These are phyloP conservation scores for Stropharia rugosoannulata DNA, from an alignment of 768 basidiomycete genomes.

Conservation along the genomic window DNA sequence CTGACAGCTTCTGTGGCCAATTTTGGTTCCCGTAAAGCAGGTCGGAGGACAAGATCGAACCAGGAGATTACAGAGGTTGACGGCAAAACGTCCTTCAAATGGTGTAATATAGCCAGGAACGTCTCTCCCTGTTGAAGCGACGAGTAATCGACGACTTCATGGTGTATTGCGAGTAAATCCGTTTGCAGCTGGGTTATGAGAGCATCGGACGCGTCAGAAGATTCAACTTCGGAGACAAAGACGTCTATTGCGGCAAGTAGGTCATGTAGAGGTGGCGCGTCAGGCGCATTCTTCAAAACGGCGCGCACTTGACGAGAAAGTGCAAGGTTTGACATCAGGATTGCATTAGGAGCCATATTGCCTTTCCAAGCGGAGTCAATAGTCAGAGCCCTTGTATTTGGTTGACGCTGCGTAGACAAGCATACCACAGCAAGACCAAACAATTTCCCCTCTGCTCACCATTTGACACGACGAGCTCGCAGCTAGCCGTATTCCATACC, in stretches of 20 bases:
- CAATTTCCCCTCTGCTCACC: slow-evolving; percentile 30
- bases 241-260: slow-evolving; percentile 51
- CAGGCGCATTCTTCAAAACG: slow-evolving; percentile 52
- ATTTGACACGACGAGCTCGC: slow-evolving; percentile 37
- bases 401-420: slow-evolving; percentile 20
- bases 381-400: slow-evolving; percentile 8
- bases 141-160: slow-evolving; percentile 63
- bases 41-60: slow-evolving; percentile 80
- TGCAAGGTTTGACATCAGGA: slow-evolving; percentile 19
- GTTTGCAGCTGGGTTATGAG: slow-evolving; percentile 57
- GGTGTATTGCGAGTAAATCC: slow-evolving; percentile 62
- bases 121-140: slow-evolving; percentile 61
- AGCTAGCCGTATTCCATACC: slow-evolving; percentile 18
- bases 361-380: slow-evolving; percentile 9
- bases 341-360: slow-evolving; percentile 10
- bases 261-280: slow-evolving; percentile 49
- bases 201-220: slow-evolving; percentile 42
- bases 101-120: slow-evolving; percentile 65
- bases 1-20: slow-evolving; percentile 56
- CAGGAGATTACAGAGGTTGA: slow-evolving; percentile 73
- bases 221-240: slow-evolving; percentile 50
- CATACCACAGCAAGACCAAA: slow-evolving; percentile 29
- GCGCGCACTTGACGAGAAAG: slow-evolving; percentile 49
- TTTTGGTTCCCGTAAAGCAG: slow-evolving; percentile 73
- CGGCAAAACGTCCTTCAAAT: slow-evolving; percentile 60